phyloP scores from a whole-genome alignment of 345 rosid genomes.

The Laguncularia racemosa region DNA sequence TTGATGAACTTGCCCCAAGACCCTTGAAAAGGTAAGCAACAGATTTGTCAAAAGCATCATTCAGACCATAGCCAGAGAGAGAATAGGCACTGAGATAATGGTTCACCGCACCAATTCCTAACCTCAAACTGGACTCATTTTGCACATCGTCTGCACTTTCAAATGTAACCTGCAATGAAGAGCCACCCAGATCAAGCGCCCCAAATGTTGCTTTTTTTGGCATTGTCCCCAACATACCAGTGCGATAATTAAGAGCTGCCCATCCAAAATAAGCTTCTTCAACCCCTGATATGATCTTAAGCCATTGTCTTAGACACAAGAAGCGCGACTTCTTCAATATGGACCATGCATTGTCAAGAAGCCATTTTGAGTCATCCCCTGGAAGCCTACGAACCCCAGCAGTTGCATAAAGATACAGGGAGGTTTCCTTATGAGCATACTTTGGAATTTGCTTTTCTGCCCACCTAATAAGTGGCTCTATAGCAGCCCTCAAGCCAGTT shows the following conservation, averaged over 20 bases:
- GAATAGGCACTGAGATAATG: slow-evolving; percentile 95
- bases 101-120: slow-evolving; percentile 67
- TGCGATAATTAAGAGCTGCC: slow-evolving; percentile 87
- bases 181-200: slow-evolving; percentile 96
- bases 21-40: slow-evolving; percentile 51
- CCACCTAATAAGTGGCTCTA: slow-evolving; percentile 84
- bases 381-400: slow-evolving; percentile 96
- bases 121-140: slow-evolving; percentile 55
- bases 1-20: slow-evolving; percentile 33
- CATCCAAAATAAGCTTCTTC: slow-evolving; percentile 98
- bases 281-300: slow-evolving; percentile 77
- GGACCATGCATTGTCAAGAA: slow-evolving; percentile 80
- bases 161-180: slow-evolving; percentile 97
- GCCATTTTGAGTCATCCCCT: slow-evolving; percentile 73
- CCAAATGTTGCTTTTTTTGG: slow-evolving; percentile 85
- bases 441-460: slow-evolving; percentile 87
- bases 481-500: slow-evolving; percentile 67
- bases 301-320: slow-evolving; percentile 65
- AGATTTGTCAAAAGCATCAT: slow-evolving; percentile 94
- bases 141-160: slow-evolving; percentile 56
- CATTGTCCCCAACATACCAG: slow-evolving; percentile 48
- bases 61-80: slow-evolving; percentile 93
- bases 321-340: slow-evolving; percentile 75
- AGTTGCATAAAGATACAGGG: slow-evolving; percentile 87
- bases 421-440: slow-evolving; percentile 68